A percentile compares a stretch with the other conserved stretches of the same genome.
phyloP scores from a whole-genome alignment of 2,329 filamentous ascomycete species.

The Cryphonectria naterciae region DNA sequence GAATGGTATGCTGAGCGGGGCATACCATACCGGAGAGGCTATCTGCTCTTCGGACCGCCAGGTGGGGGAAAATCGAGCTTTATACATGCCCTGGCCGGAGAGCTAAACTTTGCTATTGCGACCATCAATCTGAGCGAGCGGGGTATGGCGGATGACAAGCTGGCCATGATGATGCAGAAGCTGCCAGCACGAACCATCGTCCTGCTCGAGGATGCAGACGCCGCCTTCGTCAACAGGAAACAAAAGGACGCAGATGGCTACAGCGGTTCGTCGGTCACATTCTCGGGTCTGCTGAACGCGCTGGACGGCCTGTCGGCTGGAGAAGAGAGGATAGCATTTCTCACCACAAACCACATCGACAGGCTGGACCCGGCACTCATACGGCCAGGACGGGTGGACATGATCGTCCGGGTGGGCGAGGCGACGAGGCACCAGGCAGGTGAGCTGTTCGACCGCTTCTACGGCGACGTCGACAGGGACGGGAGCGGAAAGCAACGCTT shows the following conservation, averaged over 20 bases:
- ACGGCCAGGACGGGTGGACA: conserved; percentile 88
- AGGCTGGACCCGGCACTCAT: conserved; percentile 87
- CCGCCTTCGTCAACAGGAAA: conserved; percentile 82
- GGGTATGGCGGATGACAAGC: conserved; percentile 85
- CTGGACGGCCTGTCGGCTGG: conserved; percentile 92
- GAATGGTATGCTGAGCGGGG: conserved; percentile 94
- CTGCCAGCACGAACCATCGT: conserved; percentile 82
- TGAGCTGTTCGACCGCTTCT: conserved; percentile 93
- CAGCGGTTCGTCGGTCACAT: conserved; percentile 85
- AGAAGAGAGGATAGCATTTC: conserved; percentile 90
- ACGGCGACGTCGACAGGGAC: conserved; percentile 75
- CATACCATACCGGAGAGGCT: conserved; percentile 88
- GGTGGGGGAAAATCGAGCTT: conserved; percentile 95
- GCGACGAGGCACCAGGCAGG: conserved; percentile 83
- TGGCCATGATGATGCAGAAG: conserved; percentile 85
- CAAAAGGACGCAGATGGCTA: conserved; percentile 82
- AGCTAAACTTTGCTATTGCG: conserved; percentile 88
- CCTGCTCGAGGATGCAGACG: conserved; percentile 87
- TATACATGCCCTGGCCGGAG: conserved; percentile 92
- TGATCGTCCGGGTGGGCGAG: conserved; percentile 88
- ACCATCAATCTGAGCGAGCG: conserved; percentile 90
- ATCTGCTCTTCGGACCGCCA: conserved; percentile 85
- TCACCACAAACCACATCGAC: conserved; percentile 94
- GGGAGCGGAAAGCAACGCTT: conserved; percentile 69
- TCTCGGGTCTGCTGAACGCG: conserved; percentile 85